phyloP scores from a whole-genome alignment of 805 yeast species.

The Spathaspora girioi region DNA sequence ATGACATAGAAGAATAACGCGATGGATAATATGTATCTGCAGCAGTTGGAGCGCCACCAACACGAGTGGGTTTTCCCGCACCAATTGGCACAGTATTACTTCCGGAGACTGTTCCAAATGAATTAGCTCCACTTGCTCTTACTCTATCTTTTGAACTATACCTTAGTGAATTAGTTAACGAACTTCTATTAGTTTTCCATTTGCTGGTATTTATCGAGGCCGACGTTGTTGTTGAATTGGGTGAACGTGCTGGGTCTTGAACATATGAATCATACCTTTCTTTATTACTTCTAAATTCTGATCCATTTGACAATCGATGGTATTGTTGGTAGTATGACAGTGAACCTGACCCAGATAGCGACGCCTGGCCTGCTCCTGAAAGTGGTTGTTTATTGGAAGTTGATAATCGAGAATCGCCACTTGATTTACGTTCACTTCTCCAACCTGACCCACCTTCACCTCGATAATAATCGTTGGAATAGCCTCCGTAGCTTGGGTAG shows the following conservation, averaged over 20 bases:
- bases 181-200: slow-evolving; percentile 12
- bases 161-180: slow-evolving; percentile 20
- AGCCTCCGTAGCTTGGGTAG: slow-evolving; percentile 23
- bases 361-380: slow-evolving; percentile 8
- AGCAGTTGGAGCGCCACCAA: not conserved
- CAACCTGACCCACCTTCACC: slow-evolving; percentile 6
- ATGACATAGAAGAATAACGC: not conserved
- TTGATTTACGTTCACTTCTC: slow-evolving; percentile 12
- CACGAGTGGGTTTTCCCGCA: not conserved
- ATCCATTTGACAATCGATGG: not conserved
- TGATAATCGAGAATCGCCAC: slow-evolving; percentile 15
- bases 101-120: not conserved
- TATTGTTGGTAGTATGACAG: slow-evolving; percentile 1
- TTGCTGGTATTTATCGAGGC: slow-evolving; percentile 10
- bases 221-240: slow-evolving; percentile 3
- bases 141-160: slow-evolving; percentile 19
- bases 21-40: slow-evolving; percentile 28
- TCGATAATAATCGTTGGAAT: slow-evolving; percentile 11
- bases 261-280: slow-evolving; percentile 7
- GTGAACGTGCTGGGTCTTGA: slow-evolving; percentile 2
- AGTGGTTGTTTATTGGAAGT: slow-evolving; percentile 1
- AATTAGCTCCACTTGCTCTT: slow-evolving; percentile 12
- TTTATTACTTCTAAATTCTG: slow-evolving; percentile 2
- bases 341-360: not conserved
- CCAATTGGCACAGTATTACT: slow-evolving; percentile 10